Conservation (phyloP, 2,329 filamentous ascomycete species). For the Neofusicoccum umdonicola region DNA sequence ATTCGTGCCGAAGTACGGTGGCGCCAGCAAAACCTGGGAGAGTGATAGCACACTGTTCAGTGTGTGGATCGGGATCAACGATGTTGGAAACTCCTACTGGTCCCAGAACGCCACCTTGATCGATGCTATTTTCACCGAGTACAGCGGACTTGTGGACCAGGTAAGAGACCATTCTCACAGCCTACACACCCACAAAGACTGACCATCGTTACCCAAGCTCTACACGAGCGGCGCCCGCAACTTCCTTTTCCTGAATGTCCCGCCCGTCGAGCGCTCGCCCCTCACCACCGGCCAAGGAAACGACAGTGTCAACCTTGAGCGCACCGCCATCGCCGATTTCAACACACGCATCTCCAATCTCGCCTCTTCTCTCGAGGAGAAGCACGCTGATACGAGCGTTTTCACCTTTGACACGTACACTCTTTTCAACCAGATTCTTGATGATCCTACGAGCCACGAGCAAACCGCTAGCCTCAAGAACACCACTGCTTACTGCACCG, state of each 20-base stretch:
- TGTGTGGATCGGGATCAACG: slow-evolving; percentile 56
- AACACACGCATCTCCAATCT: slow-evolving; percentile 48
- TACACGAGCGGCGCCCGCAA: slow-evolving; percentile 49
- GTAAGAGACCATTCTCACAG: neutral
- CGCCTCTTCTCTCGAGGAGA: slow-evolving; percentile 39
- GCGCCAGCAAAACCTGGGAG: slow-evolving; percentile 26
- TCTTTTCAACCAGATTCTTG: slow-evolving; percentile 53
- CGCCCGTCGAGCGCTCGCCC: slow-evolving; percentile 54
- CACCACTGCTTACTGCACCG: slow-evolving; percentile 54
- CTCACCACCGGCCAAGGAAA: slow-evolving; percentile 43
- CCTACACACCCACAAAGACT: neutral
- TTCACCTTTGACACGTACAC: slow-evolving; percentile 55
- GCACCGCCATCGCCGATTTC: slow-evolving; percentile 51
- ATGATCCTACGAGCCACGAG: slow-evolving; percentile 49
- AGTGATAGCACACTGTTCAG: slow-evolving; percentile 20
- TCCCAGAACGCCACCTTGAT: slow-evolving; percentile 33
- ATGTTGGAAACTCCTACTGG: slow-evolving; percentile 52
- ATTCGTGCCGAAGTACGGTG: slow-evolving; percentile 43
- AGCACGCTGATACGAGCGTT: slow-evolving; percentile 44
- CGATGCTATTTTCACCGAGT: slow-evolving; percentile 37
- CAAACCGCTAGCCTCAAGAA: slow-evolving; percentile 57
- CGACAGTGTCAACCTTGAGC: slow-evolving; percentile 31
- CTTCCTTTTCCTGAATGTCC: slow-evolving; percentile 50
- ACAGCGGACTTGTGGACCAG: slow-evolving; percentile 36
- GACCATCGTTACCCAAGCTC: slow-evolving; percentile 24